These are phyloP conservation scores for Cicer chorassanicum DNA, from an alignment of 306 rosid genomes.

Conservation along the genomic window DNA sequence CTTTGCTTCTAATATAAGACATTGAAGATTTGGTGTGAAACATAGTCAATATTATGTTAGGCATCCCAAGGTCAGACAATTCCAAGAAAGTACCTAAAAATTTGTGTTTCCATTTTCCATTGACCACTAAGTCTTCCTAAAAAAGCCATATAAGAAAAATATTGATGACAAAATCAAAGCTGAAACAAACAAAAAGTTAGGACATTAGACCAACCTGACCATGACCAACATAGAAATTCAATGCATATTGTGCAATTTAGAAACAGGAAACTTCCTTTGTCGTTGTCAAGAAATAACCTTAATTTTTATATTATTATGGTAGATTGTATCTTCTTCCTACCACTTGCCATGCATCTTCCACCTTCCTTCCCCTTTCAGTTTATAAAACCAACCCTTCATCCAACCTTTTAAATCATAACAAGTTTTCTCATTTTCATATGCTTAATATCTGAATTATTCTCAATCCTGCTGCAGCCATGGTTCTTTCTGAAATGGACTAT, in stretches of 20 bases:
- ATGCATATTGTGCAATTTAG: neutral
- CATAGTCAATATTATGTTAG: no score
- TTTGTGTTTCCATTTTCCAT: neutral
- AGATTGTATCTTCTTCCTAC: neutral
- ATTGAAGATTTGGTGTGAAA: no score
- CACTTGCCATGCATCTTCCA: conserved; percentile 28
- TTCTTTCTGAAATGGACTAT: neutral
- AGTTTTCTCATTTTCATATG: conserved; percentile 39
- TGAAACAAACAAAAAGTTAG: neutral
- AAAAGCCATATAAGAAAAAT: neutral
- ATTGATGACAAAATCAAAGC: neutral
- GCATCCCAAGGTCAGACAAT: conserved; percentile 14
- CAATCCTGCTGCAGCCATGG: neutral
- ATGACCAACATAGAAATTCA: neutral
- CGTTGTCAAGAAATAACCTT: conserved; percentile 30
- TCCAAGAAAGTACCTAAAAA: conserved; percentile 28
- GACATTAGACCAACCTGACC: no score
- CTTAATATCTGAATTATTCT: neutral
- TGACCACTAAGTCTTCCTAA: neutral
- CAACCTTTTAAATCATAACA: conserved; percentile 28
- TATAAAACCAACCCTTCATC: neutral
- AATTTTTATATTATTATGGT: neutral
- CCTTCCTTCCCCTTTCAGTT: conserved; percentile 51
- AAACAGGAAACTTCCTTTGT: conserved; percentile 47
- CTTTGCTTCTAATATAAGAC: no score